phyloP scores from a whole-genome alignment of 164 flowering plant genomes.

The Paratinospora sagittata region DNA sequence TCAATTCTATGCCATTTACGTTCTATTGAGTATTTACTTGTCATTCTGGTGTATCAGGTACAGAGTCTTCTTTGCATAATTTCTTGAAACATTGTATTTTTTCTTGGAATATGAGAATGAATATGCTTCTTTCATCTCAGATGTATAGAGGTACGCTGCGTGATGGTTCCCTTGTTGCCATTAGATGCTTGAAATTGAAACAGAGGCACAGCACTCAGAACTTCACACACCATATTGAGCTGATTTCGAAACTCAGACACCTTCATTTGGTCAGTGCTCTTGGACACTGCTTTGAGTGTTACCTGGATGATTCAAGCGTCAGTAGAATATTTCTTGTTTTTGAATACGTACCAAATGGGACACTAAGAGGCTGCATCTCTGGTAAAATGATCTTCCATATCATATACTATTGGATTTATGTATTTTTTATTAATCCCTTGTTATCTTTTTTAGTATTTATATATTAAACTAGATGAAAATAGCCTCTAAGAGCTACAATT shows the following conservation, averaged over 20 bases:
- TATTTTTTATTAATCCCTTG: neutral
- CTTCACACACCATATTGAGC: slow-evolving; percentile 67
- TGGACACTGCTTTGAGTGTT: slow-evolving; percentile 98
- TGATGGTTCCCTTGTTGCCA: slow-evolving; percentile 65
- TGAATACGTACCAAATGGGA: slow-evolving; percentile 79
- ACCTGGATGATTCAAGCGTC: slow-evolving; percentile 87
- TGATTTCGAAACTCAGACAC: slow-evolving; percentile 83
- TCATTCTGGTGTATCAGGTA: neutral
- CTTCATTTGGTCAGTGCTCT: slow-evolving; percentile 82
- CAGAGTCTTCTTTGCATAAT: neutral
- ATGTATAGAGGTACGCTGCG: slow-evolving; percentile 76
- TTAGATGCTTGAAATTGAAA: slow-evolving; percentile 83
- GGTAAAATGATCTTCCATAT: slow-evolving; percentile 41
- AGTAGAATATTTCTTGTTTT: slow-evolving; percentile 84
- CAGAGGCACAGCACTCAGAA: slow-evolving; percentile 49
- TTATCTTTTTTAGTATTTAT: neutral
- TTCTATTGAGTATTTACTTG: neutral
- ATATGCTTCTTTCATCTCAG: slow-evolving; percentile 35
- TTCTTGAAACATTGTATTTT: neutral
- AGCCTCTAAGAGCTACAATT: too few relatives aligned
- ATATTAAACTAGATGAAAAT: neutral
- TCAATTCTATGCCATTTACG: neutral
- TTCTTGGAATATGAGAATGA: slow-evolving; percentile 1
- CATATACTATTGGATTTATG: neutral
- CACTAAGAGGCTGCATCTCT: slow-evolving; percentile 66